Percentiles rank a stretch among this genome's conserved stretches.
Evolutionary conservation across 2,329 filamentous ascomycete genomes (phyloP).

Genomic region (Leptosphaerulina australis): DNA sequence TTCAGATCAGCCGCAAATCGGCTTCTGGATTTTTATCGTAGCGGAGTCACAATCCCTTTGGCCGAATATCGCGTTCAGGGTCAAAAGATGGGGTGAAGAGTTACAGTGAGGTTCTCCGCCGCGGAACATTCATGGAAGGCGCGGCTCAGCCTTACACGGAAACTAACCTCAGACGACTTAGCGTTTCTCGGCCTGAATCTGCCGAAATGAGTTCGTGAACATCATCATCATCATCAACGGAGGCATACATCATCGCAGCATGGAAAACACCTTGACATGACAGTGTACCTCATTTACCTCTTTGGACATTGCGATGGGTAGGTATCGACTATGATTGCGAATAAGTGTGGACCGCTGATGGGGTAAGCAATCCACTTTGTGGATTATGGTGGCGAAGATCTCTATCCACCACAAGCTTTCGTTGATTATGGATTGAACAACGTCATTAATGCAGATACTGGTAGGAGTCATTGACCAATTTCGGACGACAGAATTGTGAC

Average conservation of each 20-base stretch:
- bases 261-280: neutral
- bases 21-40: slow-evolving; percentile 17
- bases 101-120: slow-evolving; percentile 5
- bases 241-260: neutral
- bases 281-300: neutral
- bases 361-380: slow-evolving; percentile 7
- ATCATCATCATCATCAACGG: neutral
- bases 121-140: slow-evolving; percentile 12
- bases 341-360: slow-evolving; percentile 10
- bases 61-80: slow-evolving; percentile 12
- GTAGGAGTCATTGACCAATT: neutral
- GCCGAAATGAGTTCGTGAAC: slow-evolving; percentile 6
- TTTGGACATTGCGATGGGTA: neutral
- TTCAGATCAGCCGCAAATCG: slow-evolving; percentile 24
- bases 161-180: slow-evolving; percentile 7
- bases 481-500: neutral
- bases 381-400: slow-evolving; percentile 15
- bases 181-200: slow-evolving; percentile 4
- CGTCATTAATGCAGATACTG: neutral
- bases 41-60: slow-evolving; percentile 11
- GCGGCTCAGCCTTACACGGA: slow-evolving; percentile 17
- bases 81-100: slow-evolving; percentile 12
- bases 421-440: slow-evolving; percentile 1
- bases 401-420: slow-evolving; percentile 2
- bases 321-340: neutral